phyloP scores from a whole-genome alignment of 257 asterid species.

The Verbena officinalis region DNA sequence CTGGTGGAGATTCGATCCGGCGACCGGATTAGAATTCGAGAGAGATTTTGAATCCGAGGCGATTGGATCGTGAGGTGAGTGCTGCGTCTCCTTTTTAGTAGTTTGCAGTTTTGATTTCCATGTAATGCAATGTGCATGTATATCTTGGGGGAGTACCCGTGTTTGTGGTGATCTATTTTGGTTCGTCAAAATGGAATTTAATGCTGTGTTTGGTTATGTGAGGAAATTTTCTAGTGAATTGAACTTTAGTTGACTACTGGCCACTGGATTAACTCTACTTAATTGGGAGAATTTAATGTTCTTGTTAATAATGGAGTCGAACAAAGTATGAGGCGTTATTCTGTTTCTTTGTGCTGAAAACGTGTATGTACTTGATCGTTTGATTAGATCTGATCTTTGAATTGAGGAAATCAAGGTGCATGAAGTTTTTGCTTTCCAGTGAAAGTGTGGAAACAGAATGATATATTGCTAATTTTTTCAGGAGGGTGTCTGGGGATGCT shows the following conservation, averaged over 20 bases:
- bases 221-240: conserved; percentile 3
- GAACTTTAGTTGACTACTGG: conserved; percentile 30
- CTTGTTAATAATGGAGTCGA: conserved; percentile 10
- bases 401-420: conserved; percentile 16
- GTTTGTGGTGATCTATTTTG: conserved; percentile 8
- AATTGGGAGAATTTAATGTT: conserved; percentile 6
- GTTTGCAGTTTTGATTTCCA: not conserved
- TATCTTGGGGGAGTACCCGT: not conserved
- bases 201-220: not conserved
- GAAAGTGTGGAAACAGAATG: conserved; percentile 1
- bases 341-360: conserved; percentile 3
- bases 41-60: not conserved
- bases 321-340: not conserved
- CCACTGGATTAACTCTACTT: conserved; percentile 27
- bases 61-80: conserved; percentile 49
- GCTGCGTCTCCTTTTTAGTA: conserved; percentile 2
- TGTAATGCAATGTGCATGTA: not conserved
- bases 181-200: conserved; percentile 10
- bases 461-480: conserved; percentile 22
- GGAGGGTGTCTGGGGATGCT: conserved; percentile 47
- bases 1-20: conserved; percentile 28
- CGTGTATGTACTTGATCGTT: conserved; percentile 2
- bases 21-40: conserved; percentile 10
- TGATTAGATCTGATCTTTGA: conserved; percentile 48
- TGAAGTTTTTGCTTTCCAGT: conserved; percentile 4